Conservation (phyloP, 1,139 yeast species). For the Candida gigantensis region DNA sequence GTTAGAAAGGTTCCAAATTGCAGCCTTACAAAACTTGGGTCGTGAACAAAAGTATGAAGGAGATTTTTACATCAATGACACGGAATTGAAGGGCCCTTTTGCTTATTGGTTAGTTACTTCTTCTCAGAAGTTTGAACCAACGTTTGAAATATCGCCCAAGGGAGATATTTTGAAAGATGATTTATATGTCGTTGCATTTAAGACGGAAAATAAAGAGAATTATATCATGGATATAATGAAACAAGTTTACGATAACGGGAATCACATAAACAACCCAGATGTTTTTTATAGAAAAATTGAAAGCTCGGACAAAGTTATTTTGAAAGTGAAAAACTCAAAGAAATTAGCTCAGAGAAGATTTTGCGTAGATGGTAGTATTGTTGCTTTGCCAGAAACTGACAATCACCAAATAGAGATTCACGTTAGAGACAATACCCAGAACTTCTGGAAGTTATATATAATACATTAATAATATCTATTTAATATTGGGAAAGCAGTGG, state of each 20-base stretch:
- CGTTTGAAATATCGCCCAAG: slow-evolving; percentile 71
- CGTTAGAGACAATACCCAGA: slow-evolving; percentile 22
- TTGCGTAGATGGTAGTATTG: slow-evolving; percentile 56
- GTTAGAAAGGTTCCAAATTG: slow-evolving; percentile 63
- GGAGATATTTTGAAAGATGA: slow-evolving; percentile 54
- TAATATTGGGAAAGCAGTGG: slow-evolving; percentile 1
- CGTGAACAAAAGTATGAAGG: slow-evolving; percentile 55
- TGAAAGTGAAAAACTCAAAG: slow-evolving; percentile 25
- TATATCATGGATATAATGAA: slow-evolving; percentile 58
- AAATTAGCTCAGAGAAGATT: slow-evolving; percentile 35
- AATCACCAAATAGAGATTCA: slow-evolving; percentile 19
- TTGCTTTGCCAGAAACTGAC: slow-evolving; percentile 30
- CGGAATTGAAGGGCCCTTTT: slow-evolving; percentile 40
- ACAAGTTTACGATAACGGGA: slow-evolving; percentile 59
- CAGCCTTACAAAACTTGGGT: slow-evolving; percentile 58
- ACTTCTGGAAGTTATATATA: slow-evolving; percentile 26
- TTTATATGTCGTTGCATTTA: slow-evolving; percentile 58
- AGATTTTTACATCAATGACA: slow-evolving; percentile 19
- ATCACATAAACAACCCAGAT: slow-evolving; percentile 47
- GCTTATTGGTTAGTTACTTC: slow-evolving; percentile 71
- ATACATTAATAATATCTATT: slow-evolving; percentile 11
- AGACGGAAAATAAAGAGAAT: slow-evolving; percentile 29
- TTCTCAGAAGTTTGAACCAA: slow-evolving; percentile 63
- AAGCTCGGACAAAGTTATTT: slow-evolving; percentile 23
- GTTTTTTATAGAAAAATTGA: slow-evolving; percentile 45